phyloP scores from a whole-genome alignment of 2,329 filamentous ascomycete species.

The Dothideomycetes sp. region DNA sequence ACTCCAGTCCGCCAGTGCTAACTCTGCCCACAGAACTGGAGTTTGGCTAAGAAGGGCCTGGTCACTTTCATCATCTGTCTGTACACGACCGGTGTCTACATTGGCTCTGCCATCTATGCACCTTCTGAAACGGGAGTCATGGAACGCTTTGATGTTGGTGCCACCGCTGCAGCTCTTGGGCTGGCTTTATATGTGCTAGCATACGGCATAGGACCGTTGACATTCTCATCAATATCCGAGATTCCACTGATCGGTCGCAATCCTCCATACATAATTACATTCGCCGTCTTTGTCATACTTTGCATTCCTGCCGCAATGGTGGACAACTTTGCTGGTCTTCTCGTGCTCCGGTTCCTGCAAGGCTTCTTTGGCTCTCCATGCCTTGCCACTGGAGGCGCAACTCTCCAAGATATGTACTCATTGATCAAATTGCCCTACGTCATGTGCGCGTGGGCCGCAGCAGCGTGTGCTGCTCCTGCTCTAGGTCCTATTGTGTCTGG shows the following conservation, averaged over 20 bases:
- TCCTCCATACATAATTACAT: constrained; percentile 55
- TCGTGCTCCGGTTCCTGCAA: constrained; percentile 52
- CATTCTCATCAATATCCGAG: constrained; percentile 58
- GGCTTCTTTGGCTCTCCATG: constrained; percentile 58
- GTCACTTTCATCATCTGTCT: constrained; percentile 28
- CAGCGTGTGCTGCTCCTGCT: constrained; percentile 39
- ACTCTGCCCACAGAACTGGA: constrained; percentile 51
- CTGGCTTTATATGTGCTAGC: constrained; percentile 54
- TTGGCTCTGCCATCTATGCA: constrained; percentile 38
- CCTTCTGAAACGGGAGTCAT: constrained; percentile 36
- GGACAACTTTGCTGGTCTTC: constrained; percentile 46
- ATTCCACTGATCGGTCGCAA: constrained; percentile 57
- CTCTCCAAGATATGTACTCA: constrained; percentile 48
- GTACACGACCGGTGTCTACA: constrained; percentile 29
- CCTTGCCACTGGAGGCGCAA: constrained; percentile 46
- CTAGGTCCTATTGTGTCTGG: constrained; percentile 51
- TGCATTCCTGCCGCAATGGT: constrained; percentile 54
- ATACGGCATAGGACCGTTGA: constrained; percentile 43
- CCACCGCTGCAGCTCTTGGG: constrained; percentile 43
- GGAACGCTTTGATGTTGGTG: constrained; percentile 40
- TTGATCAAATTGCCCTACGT: constrained; percentile 46
- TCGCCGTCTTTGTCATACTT: constrained; percentile 57
- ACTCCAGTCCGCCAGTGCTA: too few relatives aligned
- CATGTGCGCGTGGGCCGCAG: constrained; percentile 48
- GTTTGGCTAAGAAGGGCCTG: constrained; percentile 29